Percentiles rank a stretch among this genome's conserved stretches.
These are phyloP conservation scores for Blastobotrys raffinosifermentans DNA, from an alignment of 1,139 yeast species.

Conservation along the genomic window DNA sequence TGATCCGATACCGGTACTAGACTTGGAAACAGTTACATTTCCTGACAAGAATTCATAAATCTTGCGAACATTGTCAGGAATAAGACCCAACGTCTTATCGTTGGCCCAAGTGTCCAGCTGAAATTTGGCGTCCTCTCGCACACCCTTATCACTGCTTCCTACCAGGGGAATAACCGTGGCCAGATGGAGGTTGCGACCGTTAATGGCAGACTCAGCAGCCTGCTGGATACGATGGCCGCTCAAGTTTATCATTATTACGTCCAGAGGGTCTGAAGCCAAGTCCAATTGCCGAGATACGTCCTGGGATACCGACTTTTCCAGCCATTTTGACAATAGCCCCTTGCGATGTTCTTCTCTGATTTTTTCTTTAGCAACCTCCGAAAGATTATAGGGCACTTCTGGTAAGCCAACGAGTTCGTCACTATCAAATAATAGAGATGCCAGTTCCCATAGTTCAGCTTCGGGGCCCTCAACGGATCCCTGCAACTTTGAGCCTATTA, in stretches of 20 bases:
- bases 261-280: conserved; percentile 32
- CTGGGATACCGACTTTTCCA: conserved; percentile 43
- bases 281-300: conserved; percentile 34
- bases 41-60: conserved; percentile 67
- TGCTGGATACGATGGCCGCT: conserved; percentile 51
- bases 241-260: conserved; percentile 47
- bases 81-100: conserved; percentile 36
- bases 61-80: conserved; percentile 51
- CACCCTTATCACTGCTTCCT: conserved; percentile 54
- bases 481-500: conserved; percentile 8
- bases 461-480: conserved; percentile 10
- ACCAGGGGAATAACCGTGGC: conserved; percentile 64
- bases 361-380: conserved; percentile 28
- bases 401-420: conserved; percentile 25
- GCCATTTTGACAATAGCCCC: conserved; percentile 51
- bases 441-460: conserved; percentile 41
- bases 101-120: conserved; percentile 66
- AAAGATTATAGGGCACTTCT: conserved; percentile 15
- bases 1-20: conserved; percentile 28
- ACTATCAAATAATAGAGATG: conserved; percentile 55
- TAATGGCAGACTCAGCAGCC: conserved; percentile 59
- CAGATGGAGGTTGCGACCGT: conserved; percentile 57
- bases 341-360: conserved; percentile 41
- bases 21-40: conserved; percentile 30
- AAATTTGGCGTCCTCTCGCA: conserved; percentile 47